Base-by-base conservation (phyloP, 2,329 filamentous ascomycete species). In the Hirsutella rhossiliensis region DNA sequence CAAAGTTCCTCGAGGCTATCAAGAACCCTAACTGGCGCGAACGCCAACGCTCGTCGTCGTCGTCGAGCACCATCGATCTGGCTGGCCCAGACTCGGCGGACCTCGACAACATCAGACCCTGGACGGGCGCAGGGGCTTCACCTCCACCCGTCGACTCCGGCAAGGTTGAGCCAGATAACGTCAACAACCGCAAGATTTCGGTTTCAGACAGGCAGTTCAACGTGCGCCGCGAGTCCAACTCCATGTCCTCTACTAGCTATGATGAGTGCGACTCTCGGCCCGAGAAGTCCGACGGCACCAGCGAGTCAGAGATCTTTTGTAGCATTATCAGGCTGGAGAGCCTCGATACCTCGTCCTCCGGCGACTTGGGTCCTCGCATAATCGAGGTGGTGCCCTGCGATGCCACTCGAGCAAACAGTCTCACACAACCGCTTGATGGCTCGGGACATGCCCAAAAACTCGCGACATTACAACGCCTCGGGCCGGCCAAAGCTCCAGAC, bases 11-110 rank as follows among this genome's bases (percentile, higher is more conserved):
- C 8, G 55, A 61, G 46, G 61, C 61, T 20, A 56, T 64, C 55
- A 60, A 54, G 20, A 62, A 64, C 27, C 60, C 59, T 13, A 53
- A 64, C 41, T 64, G 61, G 61, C 57, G 61, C 29, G 50, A 48
- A 27, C 59, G 60, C 29, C 46, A 48, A 3, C 44, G 40, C 17
- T 45, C 38, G 9, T 43, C 41, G 9, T 43, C 41, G 9, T 42
- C 42, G 13, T 36, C 40, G 8, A 37, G 28, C 11, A 19, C 28
- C 15, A n/a, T 17, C 4, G 37, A 41, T 11, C 18, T 36, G 3
- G 12, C 11, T 6, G n/a, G 38, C 32, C 4, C 30, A 3, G 43
- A 44, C n/a, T 23, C 37, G 11, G 11, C 19, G 5, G 29, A 38
- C 28, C 28, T 32, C 37, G 30, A 45, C n/a, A 38, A 17, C 30